These are phyloP conservation scores for Entophlyctis helioformis DNA, from an alignment of 192 early-diverging fungal species.

Conservation along the genomic window DNA sequence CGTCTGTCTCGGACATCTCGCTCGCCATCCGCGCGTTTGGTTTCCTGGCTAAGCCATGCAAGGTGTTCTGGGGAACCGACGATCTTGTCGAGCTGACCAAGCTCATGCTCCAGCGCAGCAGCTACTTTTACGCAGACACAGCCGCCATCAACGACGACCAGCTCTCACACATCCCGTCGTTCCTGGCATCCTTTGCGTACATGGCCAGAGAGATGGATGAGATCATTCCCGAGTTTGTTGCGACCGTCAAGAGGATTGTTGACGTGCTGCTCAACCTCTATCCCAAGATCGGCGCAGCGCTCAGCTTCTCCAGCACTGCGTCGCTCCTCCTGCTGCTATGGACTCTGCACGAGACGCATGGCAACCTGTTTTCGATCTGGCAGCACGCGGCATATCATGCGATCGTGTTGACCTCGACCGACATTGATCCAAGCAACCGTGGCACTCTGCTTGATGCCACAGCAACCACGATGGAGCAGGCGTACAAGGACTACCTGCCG, in stretches of 20 bases:
- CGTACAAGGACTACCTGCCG: constrained; percentile 38
- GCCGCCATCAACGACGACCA: too few relatives aligned
- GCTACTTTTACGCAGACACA: constrained; percentile 38
- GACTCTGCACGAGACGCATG: too few relatives aligned
- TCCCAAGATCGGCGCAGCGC: not conserved
- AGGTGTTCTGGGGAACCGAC: constrained; percentile 25
- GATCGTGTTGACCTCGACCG: too few relatives aligned
- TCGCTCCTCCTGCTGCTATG: too few relatives aligned
- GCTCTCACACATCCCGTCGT: constrained; percentile 35
- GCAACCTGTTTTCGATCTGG: too few relatives aligned
- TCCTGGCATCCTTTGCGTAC: constrained; percentile 48
- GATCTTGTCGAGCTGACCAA: constrained; percentile 32
- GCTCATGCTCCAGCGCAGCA: constrained; percentile 32
- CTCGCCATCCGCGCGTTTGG: constrained; percentile 60
- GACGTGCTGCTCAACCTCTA: not conserved
- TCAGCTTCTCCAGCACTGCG: too few relatives aligned
- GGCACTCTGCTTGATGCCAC: too few relatives aligned
- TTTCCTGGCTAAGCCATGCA: constrained; percentile 49
- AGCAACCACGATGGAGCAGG: too few relatives aligned
- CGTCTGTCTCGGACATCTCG: constrained; percentile 35
- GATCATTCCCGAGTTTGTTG: constrained; percentile 30
- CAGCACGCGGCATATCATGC: too few relatives aligned
- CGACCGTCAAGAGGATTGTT: constrained; percentile 20
- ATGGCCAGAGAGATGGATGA: constrained; percentile 34
- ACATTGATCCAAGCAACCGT: too few relatives aligned